Evolutionary conservation across 179 eudicot genomes (phyloP), one percentile per base, ranked within the genome.

Genomic region (Heliamphora pulchella): DNA sequence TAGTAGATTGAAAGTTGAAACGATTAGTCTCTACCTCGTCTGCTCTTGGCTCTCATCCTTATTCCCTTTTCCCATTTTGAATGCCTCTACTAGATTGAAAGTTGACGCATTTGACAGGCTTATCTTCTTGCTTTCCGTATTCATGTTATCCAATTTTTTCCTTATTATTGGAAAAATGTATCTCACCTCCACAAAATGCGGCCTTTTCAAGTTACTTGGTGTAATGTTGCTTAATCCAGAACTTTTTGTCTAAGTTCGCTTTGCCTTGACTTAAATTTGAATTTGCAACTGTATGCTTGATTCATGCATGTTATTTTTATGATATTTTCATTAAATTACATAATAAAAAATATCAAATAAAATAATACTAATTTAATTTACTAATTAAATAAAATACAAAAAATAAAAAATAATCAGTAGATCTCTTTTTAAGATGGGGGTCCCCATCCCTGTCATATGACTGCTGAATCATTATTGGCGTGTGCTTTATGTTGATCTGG

Each of bases 401-500:
- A 4, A 4, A 3, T 1, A 2, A 53, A 53, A 53, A 53, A 53
- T 5, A 53, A 53, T 17, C 18, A 59, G 64, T 58, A 58, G 62
- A 13, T 58, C 62, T 14, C 17, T 58, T 51, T 58, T 13, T 13
- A 15, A 2, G 62, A 10, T 58, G 62, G 62, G 62, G 62, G 15
- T 58, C 17, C 62, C 4, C 62, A 58, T 58, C 1, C 62, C 62
- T 58, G 41, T 13, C 3, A 11, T 11, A 39, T 74, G 63, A 55
- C 41, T 39, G 48, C 78, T 75, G 66, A 74, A 51, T 39, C 54
- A 8, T 74, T 76, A 58, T 75, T 43, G 41, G 20, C 44, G 41
- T 5, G 41, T 59, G 54, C 78, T 76, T 17, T 20, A 15, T 18
- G 14, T 18, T 10, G 57, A 13, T 46, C 57, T 20, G 57, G 57